phyloP scores from a whole-genome alignment of 2,329 filamentous ascomycete genomes.

The Arthrobotrys iridis region DNA sequence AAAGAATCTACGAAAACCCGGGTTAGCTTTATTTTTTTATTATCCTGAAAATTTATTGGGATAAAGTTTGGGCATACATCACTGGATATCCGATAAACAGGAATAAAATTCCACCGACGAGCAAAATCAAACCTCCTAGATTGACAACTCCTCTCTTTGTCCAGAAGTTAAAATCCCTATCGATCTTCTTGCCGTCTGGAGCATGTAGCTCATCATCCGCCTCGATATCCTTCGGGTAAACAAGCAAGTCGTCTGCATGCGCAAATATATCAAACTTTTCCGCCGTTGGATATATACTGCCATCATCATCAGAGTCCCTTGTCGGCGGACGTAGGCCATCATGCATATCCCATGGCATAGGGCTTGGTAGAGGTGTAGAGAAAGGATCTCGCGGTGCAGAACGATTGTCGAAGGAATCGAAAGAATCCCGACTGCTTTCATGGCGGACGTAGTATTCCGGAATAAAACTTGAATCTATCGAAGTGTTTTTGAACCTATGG shows the following conservation, averaged over 20 bases:
- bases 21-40: conserved; percentile 1
- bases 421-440: conserved; percentile 38
- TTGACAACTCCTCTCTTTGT: conserved; percentile 73
- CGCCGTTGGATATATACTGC: conserved; percentile 77
- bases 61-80: conserved; percentile 66
- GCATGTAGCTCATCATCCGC: conserved; percentile 79
- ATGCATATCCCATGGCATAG: conserved; percentile 32
- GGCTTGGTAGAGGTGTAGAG: conserved; percentile 40
- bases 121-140: conserved; percentile 70
- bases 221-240: conserved; percentile 77
- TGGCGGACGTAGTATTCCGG: conserved; percentile 40
- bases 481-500: conserved; percentile 35
- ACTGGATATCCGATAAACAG: conserved; percentile 77
- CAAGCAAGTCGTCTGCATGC: conserved; percentile 69
- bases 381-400: conserved; percentile 38
- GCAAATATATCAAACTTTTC: conserved; percentile 79
- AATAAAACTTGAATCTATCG: conserved; percentile 32
- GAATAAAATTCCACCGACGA: conserved; percentile 70
- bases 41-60: not conserved
- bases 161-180: conserved; percentile 72
- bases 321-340: conserved; percentile 66
- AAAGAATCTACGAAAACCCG: conserved; percentile 34
- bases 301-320: conserved; percentile 65
- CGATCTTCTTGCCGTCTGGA: conserved; percentile 72
- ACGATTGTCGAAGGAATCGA: conserved; percentile 29